A percentile compares a stretch with the other conserved stretches of the same genome.
These are phyloP conservation scores for Intubia oerlemansii DNA, from an alignment of 2,329 filamentous ascomycete species.

Conservation along the genomic window DNA sequence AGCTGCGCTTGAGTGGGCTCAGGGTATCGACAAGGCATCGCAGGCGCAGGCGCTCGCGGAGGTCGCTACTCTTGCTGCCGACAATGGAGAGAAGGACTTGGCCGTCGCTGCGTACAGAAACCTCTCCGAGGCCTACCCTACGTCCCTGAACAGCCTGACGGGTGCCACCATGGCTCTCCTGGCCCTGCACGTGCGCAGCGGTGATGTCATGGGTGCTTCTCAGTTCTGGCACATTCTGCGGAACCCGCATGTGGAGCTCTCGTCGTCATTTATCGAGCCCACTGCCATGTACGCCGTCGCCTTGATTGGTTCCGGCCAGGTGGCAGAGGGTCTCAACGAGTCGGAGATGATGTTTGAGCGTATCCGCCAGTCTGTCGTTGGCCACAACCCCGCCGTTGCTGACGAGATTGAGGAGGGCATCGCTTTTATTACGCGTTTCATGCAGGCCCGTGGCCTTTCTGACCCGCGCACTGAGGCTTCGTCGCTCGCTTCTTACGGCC, in stretches of 20 bases:
- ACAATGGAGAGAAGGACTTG: conserved; percentile 47
- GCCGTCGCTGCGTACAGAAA: conserved; percentile 45
- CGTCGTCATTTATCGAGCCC: conserved; percentile 56
- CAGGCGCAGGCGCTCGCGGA: conserved; percentile 44
- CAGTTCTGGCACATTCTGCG: conserved; percentile 63
- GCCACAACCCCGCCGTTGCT: conserved; percentile 29
- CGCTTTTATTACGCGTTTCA: conserved; percentile 42
- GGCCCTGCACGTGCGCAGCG: conserved; percentile 66
- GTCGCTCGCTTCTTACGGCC: conserved; percentile 21
- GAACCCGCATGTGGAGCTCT: conserved; percentile 35
- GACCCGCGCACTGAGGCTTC: conserved; percentile 30
- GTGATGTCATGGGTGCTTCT: conserved; percentile 56
- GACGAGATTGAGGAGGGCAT: conserved; percentile 78
- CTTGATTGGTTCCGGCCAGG: conserved; percentile 65
- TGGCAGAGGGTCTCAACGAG: conserved; percentile 60
- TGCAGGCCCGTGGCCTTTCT: conserved; percentile 30
- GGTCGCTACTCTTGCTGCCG: conserved; percentile 60
- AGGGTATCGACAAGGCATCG: conserved; percentile 35
- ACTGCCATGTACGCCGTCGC: conserved; percentile 80
- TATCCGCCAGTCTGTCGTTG: conserved; percentile 40
- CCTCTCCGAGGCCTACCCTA: conserved; percentile 29
- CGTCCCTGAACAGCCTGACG: conserved; percentile 29
- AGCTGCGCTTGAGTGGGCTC: conserved; percentile 55
- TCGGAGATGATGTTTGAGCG: conserved; percentile 73
- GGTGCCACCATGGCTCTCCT: conserved; percentile 36